Conservation (phyloP, 192 early-diverging fungal species). For the Pilaira anomala region DNA sequence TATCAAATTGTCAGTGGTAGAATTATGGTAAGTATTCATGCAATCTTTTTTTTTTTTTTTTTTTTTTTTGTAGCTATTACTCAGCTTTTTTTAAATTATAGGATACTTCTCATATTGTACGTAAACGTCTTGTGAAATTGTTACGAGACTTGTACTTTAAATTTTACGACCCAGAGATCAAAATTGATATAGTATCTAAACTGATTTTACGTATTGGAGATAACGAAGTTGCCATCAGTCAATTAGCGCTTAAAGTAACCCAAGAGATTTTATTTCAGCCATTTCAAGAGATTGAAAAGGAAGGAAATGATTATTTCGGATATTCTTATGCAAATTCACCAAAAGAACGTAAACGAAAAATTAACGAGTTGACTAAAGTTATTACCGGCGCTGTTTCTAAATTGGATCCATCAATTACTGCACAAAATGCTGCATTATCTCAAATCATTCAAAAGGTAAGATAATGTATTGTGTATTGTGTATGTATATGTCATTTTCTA, state of each 20-base stretch:
- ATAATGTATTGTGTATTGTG: neutral
- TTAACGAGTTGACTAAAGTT: constrained; percentile 10
- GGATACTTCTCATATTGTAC: constrained; percentile 86
- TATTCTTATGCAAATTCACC: constrained; percentile 13
- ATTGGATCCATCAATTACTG: neutral
- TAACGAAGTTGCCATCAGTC: constrained; percentile 54
- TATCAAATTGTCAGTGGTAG: constrained; percentile 78
- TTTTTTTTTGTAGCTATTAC: neutral
- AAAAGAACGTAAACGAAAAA: constrained; percentile 8
- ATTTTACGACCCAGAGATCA: constrained; percentile 41
- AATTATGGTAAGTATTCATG: constrained; percentile 63
- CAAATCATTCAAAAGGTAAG: constrained; percentile 21
- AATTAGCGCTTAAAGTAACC: constrained; percentile 66
- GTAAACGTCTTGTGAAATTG: constrained; percentile 82
- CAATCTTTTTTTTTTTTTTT: neutral
- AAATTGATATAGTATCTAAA: constrained; percentile 68
- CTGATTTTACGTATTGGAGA: constrained; percentile 66
- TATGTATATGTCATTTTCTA: neutral
- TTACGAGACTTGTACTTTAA: constrained; percentile 69
- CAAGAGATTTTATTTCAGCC: constrained; percentile 72
- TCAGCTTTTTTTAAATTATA: constrained; percentile 16
- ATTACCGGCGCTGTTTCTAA: constrained; percentile 15
- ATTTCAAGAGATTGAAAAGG: constrained; percentile 33
- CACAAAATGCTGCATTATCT: constrained; percentile 36
- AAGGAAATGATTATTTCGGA: constrained; percentile 12